Conservation (phyloP, 1,139 yeast species). For the Candida dubliniensis region DNA sequence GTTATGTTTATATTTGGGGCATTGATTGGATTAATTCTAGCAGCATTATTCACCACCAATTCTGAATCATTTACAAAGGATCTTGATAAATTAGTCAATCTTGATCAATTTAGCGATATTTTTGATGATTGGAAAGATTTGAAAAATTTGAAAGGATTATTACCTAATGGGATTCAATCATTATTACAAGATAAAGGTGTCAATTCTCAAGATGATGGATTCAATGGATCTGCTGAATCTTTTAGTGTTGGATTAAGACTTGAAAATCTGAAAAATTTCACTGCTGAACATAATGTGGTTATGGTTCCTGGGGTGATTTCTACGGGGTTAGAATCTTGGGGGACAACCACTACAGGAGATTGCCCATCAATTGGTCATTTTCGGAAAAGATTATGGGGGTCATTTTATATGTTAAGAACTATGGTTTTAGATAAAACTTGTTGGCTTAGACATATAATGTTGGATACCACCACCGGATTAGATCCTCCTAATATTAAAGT, state of each 20-base stretch:
- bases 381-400: slow-evolving; percentile 93
- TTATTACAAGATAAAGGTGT: slow-evolving; percentile 53
- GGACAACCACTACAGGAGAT: slow-evolving; percentile 54
- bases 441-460: slow-evolving; percentile 88
- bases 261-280: slow-evolving; percentile 48
- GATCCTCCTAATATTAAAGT: slow-evolving; percentile 82
- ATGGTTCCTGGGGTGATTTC: slow-evolving; percentile 96
- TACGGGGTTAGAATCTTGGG: slow-evolving; percentile 95
- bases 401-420: slow-evolving; percentile 89
- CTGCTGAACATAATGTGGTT: slow-evolving; percentile 72
- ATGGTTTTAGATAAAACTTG: slow-evolving; percentile 91
- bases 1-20: slow-evolving; percentile 60
- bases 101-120: slow-evolving; percentile 54
- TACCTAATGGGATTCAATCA: slow-evolving; percentile 66
- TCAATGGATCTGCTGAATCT: slow-evolving; percentile 67
- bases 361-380: slow-evolving; percentile 86
- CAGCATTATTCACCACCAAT: slow-evolving; percentile 59
- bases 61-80: slow-evolving; percentile 44
- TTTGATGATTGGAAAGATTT: slow-evolving; percentile 31
- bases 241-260: slow-evolving; percentile 84
- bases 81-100: slow-evolving; percentile 55
- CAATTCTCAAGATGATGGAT: slow-evolving; percentile 33
- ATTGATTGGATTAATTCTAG: slow-evolving; percentile 62
- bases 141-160: slow-evolving; percentile 58
- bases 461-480: slow-evolving; percentile 87